phyloP scores from a whole-genome alignment of 257 asterid species.

The Nicotiana paniculata region DNA sequence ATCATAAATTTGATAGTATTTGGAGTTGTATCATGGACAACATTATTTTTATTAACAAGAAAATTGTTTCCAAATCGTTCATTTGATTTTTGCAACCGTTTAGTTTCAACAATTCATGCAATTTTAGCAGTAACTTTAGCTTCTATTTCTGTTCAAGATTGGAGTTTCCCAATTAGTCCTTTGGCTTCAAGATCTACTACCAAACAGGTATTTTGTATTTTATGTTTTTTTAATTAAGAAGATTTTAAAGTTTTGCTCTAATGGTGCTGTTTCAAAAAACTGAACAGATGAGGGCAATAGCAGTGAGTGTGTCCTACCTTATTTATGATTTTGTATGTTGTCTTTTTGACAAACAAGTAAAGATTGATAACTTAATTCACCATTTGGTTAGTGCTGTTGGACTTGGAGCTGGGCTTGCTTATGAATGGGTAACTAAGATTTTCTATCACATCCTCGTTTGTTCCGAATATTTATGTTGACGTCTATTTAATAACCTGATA shows the following conservation, averaged over 20 bases:
- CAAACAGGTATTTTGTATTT: constrained; percentile 37
- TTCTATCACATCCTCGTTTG: too few species aligned
- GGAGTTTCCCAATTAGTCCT: constrained; percentile 82
- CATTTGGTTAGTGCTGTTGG: constrained; percentile 78
- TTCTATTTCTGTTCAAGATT: constrained; percentile 53
- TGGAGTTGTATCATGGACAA: constrained; percentile 61
- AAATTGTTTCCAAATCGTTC: constrained; percentile 40
- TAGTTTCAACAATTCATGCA: constrained; percentile 67
- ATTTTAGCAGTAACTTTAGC: constrained; percentile 49
- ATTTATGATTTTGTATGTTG: constrained; percentile 68
- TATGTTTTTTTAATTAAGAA: neutral
- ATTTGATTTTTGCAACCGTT: constrained; percentile 75
- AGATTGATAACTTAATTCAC: constrained; percentile 64
- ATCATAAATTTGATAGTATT: constrained; percentile 27
- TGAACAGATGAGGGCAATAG: constrained; percentile 61
- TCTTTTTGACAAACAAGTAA: constrained; percentile 40
- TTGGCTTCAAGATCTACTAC: constrained; percentile 59
- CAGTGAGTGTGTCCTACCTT: constrained; percentile 45
- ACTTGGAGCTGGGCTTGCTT: constrained; percentile 57
- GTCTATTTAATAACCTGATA: too few species aligned
- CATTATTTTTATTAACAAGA: constrained; percentile 39
- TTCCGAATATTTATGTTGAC: too few species aligned
- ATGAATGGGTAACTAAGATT: constrained; percentile 45
- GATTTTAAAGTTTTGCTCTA: neutral
- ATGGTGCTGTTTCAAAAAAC: neutral